Conservation (phyloP, 2,329 filamentous ascomycete genomes). For the Lecanicillium sp. region DNA sequence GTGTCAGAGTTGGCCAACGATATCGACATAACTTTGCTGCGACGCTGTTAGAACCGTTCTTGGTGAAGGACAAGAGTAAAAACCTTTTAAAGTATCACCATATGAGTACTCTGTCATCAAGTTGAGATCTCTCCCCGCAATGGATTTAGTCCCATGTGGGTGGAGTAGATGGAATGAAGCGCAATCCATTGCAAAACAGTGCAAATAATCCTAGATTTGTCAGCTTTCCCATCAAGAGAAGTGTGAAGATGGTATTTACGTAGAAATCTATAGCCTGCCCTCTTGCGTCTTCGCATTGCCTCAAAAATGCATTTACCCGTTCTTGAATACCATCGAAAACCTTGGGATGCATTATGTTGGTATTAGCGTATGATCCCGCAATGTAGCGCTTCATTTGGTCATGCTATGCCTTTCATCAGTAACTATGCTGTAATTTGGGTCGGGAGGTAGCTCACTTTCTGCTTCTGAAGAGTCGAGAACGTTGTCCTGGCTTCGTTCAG, state of each 20-base stretch:
- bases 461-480: conserved; percentile 49
- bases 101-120: conserved; percentile 62
- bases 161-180: conserved; percentile 59
- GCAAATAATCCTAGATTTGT: neutral
- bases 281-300: conserved; percentile 37
- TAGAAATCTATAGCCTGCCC: conserved; percentile 48
- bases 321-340: conserved; percentile 49
- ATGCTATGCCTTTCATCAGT: conserved; percentile 34
- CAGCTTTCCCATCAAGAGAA: conserved; percentile 13
- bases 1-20: conserved; percentile 40
- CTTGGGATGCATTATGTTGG: conserved; percentile 49
- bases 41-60: conserved; percentile 7
- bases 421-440: neutral
- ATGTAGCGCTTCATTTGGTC: conserved; percentile 53
- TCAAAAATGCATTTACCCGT: conserved; percentile 45
- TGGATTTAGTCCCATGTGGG: conserved; percentile 53
- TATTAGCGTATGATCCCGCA: conserved; percentile 60
- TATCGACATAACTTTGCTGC: conserved; percentile 50
- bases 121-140: conserved; percentile 45
- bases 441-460: conserved; percentile 30
- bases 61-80: conserved; percentile 15
- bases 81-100: conserved; percentile 58
- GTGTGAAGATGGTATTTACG: conserved; percentile 30
- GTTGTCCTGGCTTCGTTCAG: conserved; percentile 35
- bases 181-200: conserved; percentile 15